Percentiles rank a stretch among this genome's conserved stretches.
phyloP scores from a whole-genome alignment of 2,329 filamentous ascomycete species.

The Aureobasidium sp. region DNA sequence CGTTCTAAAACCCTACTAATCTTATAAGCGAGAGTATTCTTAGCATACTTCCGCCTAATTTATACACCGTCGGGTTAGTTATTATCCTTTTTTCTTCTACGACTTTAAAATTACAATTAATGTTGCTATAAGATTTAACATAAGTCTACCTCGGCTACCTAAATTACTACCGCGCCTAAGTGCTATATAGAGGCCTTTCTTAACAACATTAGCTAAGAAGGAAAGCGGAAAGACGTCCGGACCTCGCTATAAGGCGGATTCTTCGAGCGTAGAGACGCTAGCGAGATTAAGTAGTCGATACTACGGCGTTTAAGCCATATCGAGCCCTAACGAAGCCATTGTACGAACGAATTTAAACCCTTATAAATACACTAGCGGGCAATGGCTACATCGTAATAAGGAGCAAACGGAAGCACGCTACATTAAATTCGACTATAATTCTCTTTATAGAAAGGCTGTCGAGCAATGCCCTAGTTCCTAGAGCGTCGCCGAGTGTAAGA shows the following conservation, averaged over 20 bases:
- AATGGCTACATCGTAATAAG: constrained; percentile 31
- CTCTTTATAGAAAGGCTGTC: constrained; percentile 30
- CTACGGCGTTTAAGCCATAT: not conserved
- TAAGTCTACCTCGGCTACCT: not conserved
- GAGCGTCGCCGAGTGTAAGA: constrained; percentile 29
- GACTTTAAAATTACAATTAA: not conserved
- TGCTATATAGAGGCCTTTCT: not conserved
- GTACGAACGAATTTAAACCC: not conserved
- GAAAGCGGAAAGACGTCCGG: not conserved
- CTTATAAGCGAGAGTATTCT: too few species aligned
- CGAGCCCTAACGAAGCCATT: not conserved
- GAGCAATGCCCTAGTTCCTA: constrained; percentile 29
- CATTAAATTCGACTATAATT: constrained; percentile 33
- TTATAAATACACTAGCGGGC: constrained; percentile 21
- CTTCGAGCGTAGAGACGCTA: not conserved
- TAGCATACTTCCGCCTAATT: too few species aligned
- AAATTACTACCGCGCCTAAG: not conserved
- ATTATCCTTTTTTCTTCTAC: not conserved
- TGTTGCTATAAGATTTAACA: not conserved
- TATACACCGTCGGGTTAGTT: too few species aligned
- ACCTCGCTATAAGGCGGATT: not conserved
- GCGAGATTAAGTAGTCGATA: not conserved
- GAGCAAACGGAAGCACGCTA: constrained; percentile 28
- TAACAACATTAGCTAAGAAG: not conserved
- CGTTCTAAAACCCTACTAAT: too few species aligned